Conservation (phyloP, 306 rosid species). For the Citrullus colocynthis region DNA sequence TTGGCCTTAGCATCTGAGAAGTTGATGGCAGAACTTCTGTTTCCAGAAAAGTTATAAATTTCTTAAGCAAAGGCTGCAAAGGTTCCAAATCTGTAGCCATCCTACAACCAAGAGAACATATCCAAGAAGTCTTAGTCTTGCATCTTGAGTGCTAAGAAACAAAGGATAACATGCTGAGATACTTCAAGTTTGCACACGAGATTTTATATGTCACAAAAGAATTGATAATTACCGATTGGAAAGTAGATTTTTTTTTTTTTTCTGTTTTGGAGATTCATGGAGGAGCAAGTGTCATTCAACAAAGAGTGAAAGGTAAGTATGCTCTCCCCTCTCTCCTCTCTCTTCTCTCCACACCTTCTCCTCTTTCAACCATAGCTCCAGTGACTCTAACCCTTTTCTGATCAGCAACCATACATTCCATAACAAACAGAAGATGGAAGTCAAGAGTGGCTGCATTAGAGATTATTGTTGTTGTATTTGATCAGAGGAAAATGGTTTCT, state of each 20-base stretch:
- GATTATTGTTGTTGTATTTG: too few relatives aligned
- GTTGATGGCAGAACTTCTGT: conserved; percentile 48
- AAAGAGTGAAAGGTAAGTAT: too few relatives aligned
- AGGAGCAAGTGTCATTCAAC: too few relatives aligned
- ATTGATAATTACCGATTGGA: neutral
- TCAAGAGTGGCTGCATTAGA: too few relatives aligned
- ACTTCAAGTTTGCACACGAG: neutral
- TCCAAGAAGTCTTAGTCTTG: neutral
- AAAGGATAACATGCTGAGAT: neutral
- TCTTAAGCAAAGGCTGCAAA: conserved; percentile 83
- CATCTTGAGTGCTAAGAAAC: neutral
- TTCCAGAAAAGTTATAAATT: conserved; percentile 66
- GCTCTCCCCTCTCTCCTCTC: too few relatives aligned
- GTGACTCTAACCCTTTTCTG: too few relatives aligned
- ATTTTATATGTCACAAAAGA: neutral
- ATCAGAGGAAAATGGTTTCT: too few relatives aligned
- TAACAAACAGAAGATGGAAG: too few relatives aligned
- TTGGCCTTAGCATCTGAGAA: conserved; percentile 41
- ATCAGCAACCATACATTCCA: too few relatives aligned
- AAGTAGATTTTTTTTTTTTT: neutral
- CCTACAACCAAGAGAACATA: conserved; percentile 25
- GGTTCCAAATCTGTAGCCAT: conserved; percentile 72
- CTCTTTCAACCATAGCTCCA: too few relatives aligned
- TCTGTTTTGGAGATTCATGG: too few relatives aligned
- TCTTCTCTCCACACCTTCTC: too few relatives aligned